A percentile compares a stretch with the other conserved stretches of the same genome.
These are phyloP conservation scores for Agaricus bisporus DNA, from an alignment of 768 basidiomycete species.

Conservation along the genomic window DNA sequence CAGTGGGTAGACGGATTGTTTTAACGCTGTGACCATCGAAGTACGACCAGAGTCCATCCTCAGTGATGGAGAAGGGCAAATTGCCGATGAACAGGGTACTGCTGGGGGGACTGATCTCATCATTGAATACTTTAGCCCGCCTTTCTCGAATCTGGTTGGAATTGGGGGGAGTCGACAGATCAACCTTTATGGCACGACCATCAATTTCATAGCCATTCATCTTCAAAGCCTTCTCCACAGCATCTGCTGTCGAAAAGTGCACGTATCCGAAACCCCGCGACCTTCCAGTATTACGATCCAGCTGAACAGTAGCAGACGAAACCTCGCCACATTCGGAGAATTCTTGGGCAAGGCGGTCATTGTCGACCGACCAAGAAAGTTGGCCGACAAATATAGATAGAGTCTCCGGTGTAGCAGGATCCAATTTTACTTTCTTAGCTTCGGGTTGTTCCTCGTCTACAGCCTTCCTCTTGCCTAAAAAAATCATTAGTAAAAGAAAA, in stretches of 20 bases:
- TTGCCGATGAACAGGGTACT: constrained; percentile 87
- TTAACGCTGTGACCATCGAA: constrained; percentile 89
- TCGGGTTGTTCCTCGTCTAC: constrained; percentile 51
- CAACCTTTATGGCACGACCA: constrained; percentile 82
- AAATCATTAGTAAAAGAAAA: constrained; percentile 6
- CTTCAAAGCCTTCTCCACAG: constrained; percentile 75
- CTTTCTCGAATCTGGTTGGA: constrained; percentile 54
- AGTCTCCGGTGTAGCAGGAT: constrained; percentile 40
- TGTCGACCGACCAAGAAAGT: constrained; percentile 95
- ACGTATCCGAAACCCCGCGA: constrained; percentile 87
- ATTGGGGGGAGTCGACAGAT: constrained; percentile 64
- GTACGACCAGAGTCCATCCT: constrained; percentile 84
- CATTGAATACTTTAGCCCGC: constrained; percentile 73
- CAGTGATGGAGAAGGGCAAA: constrained; percentile 70
- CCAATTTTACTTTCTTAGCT: constrained; percentile 80
- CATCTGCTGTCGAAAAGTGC: constrained; percentile 61
- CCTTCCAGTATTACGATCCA: constrained; percentile 74
- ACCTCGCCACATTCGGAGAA: constrained; percentile 89
- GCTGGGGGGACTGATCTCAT: constrained; percentile 58
- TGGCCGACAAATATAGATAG: constrained; percentile 87
- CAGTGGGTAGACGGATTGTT: constrained; percentile 86
- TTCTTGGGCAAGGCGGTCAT: constrained; percentile 89
- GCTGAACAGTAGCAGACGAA: constrained; percentile 81
- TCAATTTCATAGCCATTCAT: constrained; percentile 89
- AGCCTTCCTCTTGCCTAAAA: constrained; percentile 75